These are phyloP conservation scores for Salvia splendens DNA, from an alignment of 257 asterid genomes.

Conservation along the genomic window DNA sequence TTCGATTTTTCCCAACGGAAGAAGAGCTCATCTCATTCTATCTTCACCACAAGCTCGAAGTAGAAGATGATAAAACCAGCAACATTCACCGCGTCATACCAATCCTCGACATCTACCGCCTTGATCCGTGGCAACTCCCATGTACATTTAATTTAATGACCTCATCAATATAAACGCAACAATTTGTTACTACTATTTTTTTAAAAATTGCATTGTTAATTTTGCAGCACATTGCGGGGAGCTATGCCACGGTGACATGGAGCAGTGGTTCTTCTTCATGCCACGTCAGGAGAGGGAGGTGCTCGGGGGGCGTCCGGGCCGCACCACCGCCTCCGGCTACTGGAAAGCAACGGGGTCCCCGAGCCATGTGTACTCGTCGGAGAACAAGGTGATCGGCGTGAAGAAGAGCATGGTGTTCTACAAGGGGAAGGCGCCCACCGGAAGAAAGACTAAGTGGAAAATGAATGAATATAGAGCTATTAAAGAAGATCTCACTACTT, in stretches of 20 bases:
- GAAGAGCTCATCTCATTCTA: slow-evolving; percentile 76
- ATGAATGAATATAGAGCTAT: slow-evolving; percentile 83
- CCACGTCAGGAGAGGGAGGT: slow-evolving; percentile 68
- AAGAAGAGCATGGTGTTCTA: slow-evolving; percentile 82
- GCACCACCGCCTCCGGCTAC: slow-evolving; percentile 69
- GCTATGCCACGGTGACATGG: slow-evolving; percentile 60
- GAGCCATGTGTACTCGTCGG: slow-evolving; percentile 62
- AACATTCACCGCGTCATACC: slow-evolving; percentile 59
- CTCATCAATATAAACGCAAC: not conserved
- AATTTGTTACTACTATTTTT: not conserved
- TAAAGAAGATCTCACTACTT: slow-evolving; percentile 36
- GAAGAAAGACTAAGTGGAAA: slow-evolving; percentile 74
- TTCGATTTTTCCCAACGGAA: slow-evolving; percentile 83
- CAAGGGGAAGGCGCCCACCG: slow-evolving; percentile 72
- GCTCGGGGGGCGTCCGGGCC: slow-evolving; percentile 70
- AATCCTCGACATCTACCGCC: slow-evolving; percentile 49
- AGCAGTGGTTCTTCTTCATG: slow-evolving; percentile 85
- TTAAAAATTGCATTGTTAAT: no score
- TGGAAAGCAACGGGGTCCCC: slow-evolving; percentile 95
- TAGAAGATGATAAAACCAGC: slow-evolving; percentile 4
- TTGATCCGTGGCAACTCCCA: slow-evolving; percentile 77
- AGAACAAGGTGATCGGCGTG: slow-evolving; percentile 58
- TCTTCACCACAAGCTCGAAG: slow-evolving; percentile 53
- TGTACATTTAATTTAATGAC: slow-evolving; percentile 31
- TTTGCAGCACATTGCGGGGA: slow-evolving; percentile 59